phyloP scores from a whole-genome alignment of 208 protist species.

The Leptomonas seymouri region DNA sequence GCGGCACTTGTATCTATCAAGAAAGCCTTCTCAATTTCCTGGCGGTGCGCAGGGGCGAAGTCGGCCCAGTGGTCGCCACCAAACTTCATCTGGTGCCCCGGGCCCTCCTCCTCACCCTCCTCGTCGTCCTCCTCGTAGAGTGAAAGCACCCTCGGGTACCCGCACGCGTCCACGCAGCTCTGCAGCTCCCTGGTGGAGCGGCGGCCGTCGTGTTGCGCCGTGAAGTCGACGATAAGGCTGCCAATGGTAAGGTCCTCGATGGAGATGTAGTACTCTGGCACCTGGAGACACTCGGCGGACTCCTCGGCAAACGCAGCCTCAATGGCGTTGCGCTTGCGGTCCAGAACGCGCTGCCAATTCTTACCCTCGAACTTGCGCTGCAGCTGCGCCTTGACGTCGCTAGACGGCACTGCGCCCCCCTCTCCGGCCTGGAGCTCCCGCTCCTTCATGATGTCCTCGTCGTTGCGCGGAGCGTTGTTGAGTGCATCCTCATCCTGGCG shows the following conservation, averaged over 20 bases:
- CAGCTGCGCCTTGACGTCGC: constrained; percentile 33
- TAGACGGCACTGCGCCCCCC: constrained; percentile 30
- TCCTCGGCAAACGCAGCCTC: constrained; percentile 71
- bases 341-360: constrained; percentile 69
- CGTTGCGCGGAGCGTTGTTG: constrained; percentile 18
- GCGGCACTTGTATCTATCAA: constrained; percentile 53
- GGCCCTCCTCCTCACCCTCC: constrained; percentile 4
- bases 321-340: constrained; percentile 58
- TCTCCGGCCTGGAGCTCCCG: constrained; percentile 36
- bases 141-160: constrained; percentile 46
- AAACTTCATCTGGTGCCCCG: constrained; percentile 62
- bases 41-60: constrained; percentile 37
- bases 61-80: constrained; percentile 50
- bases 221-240: constrained; percentile 60
- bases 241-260: constrained; percentile 49
- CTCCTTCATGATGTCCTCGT: constrained; percentile 41
- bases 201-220: constrained; percentile 54
- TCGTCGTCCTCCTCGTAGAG: constrained; percentile 62
- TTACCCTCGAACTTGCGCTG: constrained; percentile 56
- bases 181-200: constrained; percentile 42
- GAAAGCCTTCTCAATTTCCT: constrained; percentile 57
- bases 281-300: constrained; percentile 50
- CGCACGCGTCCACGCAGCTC: constrained; percentile 36
- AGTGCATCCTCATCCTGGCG: constrained; percentile 31
- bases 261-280: constrained; percentile 54